Evolutionary conservation across 2,329 filamentous ascomycete genomes (phyloP).

Genomic region (Zalaria sp.): DNA sequence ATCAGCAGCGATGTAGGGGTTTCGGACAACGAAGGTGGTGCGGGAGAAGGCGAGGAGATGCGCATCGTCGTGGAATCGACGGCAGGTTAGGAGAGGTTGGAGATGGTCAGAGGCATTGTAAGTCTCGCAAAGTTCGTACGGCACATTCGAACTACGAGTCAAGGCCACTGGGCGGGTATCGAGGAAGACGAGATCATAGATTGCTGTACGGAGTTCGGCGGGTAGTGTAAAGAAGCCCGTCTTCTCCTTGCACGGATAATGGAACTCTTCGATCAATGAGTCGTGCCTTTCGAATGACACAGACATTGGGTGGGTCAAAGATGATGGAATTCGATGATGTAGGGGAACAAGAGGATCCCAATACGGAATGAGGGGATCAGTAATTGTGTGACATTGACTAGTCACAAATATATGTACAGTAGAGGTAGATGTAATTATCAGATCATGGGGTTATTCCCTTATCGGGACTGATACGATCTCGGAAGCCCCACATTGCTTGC

Average conservation of each 20-base stretch:
- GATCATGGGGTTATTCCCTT: too few relatives aligned
- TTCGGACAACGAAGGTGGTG: conserved; percentile 22
- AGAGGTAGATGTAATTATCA: too few relatives aligned
- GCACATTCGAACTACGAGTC: not conserved
- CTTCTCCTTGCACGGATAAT: not conserved
- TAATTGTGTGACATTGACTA: too few relatives aligned
- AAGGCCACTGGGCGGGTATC: not conserved
- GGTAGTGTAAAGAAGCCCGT: conserved; percentile 4
- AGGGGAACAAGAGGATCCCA: too few relatives aligned
- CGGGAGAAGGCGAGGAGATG: conserved; percentile 18
- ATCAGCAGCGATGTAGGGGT: conserved; percentile 14
- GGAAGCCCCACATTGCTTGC: too few relatives aligned
- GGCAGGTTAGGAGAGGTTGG: conserved; percentile 21
- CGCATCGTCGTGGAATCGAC: conserved; percentile 22
- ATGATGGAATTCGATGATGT: too few relatives aligned
- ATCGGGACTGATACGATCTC: too few relatives aligned
- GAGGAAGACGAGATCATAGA: conserved; percentile 5
- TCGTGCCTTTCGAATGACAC: too few relatives aligned
- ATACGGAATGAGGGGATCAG: too few relatives aligned
- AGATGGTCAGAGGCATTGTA: conserved; percentile 16
- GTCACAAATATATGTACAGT: too few relatives aligned
- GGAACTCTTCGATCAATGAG: too few relatives aligned
- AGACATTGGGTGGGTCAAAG: too few relatives aligned
- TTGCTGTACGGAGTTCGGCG: conserved; percentile 3
- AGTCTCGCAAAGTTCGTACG: conserved; percentile 10